phyloP scores from a whole-genome alignment of 805 yeast species.

The Ogataea henricii region DNA sequence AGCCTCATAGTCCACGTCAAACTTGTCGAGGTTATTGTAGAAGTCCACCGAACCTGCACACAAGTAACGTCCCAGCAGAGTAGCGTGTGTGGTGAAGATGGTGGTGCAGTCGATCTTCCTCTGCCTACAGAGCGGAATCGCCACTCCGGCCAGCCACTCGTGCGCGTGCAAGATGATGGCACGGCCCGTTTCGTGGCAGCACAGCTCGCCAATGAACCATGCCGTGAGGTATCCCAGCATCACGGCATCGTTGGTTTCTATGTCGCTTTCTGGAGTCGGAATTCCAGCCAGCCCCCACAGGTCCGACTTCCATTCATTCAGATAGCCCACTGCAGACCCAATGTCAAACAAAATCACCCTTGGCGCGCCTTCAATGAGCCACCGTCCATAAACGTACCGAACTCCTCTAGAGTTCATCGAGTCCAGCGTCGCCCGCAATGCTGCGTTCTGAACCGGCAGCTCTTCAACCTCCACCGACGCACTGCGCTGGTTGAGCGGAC shows the following conservation, averaged over 20 bases:
- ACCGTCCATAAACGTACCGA: constrained; percentile 82
- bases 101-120: constrained; percentile 93
- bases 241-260: constrained; percentile 90
- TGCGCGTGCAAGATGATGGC: constrained; percentile 95
- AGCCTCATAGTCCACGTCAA: constrained; percentile 97
- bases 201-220: constrained; percentile 95
- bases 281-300: constrained; percentile 89
- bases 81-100: constrained; percentile 96
- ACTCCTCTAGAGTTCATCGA: constrained; percentile 85
- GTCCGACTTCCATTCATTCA: constrained; percentile 94
- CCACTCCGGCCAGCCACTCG: constrained; percentile 98
- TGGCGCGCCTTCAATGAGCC: constrained; percentile 98
- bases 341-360: constrained; percentile 86
- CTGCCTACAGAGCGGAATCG: constrained; percentile 87
- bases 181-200: constrained; percentile 76
- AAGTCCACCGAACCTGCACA: constrained; percentile 98
- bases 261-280: constrained; percentile 88
- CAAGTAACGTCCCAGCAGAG: constrained; percentile 87
- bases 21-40: constrained; percentile 81
- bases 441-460: constrained; percentile 48
- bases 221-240: constrained; percentile 91
- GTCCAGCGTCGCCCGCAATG: constrained; percentile 63
- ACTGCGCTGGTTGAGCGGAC: constrained; percentile 75
- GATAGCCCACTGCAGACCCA: constrained; percentile 63
- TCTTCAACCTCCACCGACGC: constrained; percentile 85